Percentiles rank a stretch among this genome's conserved stretches.
These are phyloP conservation scores for Fusarium illudens DNA, from an alignment of 2,329 filamentous ascomycete species.

Conservation along the genomic window DNA sequence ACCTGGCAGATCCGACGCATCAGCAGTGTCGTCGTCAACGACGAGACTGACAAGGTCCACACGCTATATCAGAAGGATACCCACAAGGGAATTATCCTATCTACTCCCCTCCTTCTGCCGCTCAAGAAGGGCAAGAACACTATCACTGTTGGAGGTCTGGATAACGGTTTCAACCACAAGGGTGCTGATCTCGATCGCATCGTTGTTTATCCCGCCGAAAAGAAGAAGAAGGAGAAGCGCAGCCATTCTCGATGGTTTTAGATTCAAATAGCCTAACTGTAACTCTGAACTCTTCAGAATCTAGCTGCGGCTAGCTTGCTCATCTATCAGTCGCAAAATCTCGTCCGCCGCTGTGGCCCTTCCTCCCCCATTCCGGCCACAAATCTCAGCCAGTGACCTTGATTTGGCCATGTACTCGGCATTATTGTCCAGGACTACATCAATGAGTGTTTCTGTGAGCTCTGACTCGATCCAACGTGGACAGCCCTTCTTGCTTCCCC, in stretches of 20 bases:
- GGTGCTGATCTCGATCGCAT: constrained; percentile 67
- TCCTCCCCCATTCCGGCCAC: background rate
- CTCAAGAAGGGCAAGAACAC: constrained; percentile 63
- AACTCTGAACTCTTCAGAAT: background rate
- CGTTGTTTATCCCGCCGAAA: constrained; percentile 66
- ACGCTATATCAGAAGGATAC: constrained; percentile 61
- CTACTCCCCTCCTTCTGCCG: constrained; percentile 62
- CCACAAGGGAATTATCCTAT: constrained; percentile 66
- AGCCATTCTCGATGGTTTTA: constrained; percentile 4
- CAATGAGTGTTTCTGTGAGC: background rate
- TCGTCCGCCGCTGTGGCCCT: background rate
- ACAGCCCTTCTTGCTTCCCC: constrained; percentile 1
- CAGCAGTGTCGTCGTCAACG: constrained; percentile 67
- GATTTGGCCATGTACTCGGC: background rate
- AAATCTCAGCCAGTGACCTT: background rate
- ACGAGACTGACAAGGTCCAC: constrained; percentile 53
- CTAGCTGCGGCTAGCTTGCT: background rate
- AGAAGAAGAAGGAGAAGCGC: constrained; percentile 28
- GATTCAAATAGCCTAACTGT: background rate
- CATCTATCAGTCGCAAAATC: background rate
- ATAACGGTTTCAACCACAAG: constrained; percentile 64
- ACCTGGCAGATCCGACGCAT: constrained; percentile 68
- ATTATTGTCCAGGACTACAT: background rate
- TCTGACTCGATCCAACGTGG: constrained; percentile 9
- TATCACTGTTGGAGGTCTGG: constrained; percentile 65